These are phyloP conservation scores for Sporothrix globosa DNA, from an alignment of 2,329 filamentous ascomycete genomes.

Conservation along the genomic window DNA sequence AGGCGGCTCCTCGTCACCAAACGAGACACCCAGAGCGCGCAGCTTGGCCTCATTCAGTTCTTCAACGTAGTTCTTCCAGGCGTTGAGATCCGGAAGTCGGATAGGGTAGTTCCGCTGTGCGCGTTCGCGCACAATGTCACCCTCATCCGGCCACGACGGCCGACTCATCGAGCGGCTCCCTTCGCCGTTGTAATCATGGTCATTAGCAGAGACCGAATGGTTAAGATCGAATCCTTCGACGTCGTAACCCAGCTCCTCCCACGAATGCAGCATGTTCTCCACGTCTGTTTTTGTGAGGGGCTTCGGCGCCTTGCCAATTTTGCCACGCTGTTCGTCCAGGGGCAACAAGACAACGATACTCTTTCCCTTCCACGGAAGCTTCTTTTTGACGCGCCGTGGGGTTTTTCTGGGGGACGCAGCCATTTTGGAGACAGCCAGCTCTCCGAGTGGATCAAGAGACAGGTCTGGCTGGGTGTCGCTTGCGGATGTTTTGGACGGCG, in stretches of 20 bases:
- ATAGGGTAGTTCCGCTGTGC: constrained; percentile 60
- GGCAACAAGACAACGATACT: constrained; percentile 72
- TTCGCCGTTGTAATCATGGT: constrained; percentile 41
- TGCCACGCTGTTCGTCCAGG: constrained; percentile 66
- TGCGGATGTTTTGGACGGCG: constrained; percentile 18
- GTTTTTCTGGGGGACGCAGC: constrained; percentile 45
- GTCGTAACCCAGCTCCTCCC: constrained; percentile 71
- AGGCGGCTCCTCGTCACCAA: constrained; percentile 71
- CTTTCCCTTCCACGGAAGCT: constrained; percentile 74
- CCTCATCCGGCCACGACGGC: constrained; percentile 66
- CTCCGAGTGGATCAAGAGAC: constrained; percentile 24
- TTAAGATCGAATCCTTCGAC: constrained; percentile 69
- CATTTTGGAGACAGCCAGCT: constrained; percentile 26
- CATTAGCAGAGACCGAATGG: constrained; percentile 45
- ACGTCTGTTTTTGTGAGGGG: constrained; percentile 62
- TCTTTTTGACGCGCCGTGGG: constrained; percentile 68
- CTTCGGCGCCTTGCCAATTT: constrained; percentile 55
- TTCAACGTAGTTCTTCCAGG: constrained; percentile 76
- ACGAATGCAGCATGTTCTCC: constrained; percentile 64
- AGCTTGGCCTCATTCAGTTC: constrained; percentile 89
- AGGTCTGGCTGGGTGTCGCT: neutral
- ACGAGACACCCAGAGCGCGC: constrained; percentile 83
- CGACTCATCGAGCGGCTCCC: constrained; percentile 64
- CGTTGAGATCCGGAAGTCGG: constrained; percentile 69
- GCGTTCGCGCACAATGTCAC: constrained; percentile 62